Evolutionary conservation across 495 filamentous ascomycete genomes (phyloP).

Genomic region (Penicillium canariense): DNA sequence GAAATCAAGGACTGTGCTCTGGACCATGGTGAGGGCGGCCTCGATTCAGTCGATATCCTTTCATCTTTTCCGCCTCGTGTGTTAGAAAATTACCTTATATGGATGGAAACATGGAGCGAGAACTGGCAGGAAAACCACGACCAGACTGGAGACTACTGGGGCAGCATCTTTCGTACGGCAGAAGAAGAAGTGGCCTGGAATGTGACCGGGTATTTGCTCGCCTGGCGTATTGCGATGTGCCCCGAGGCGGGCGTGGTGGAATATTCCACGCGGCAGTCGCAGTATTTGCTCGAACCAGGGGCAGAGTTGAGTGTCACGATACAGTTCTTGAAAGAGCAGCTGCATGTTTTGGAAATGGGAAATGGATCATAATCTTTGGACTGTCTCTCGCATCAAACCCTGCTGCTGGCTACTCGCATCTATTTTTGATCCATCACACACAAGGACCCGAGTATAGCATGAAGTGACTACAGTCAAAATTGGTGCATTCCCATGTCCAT

Average conservation of each 20-base stretch:
- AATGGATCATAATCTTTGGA: neutral
- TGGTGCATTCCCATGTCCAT: no score
- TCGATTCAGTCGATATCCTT: conserved; percentile 11
- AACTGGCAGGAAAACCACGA: conserved; percentile 16
- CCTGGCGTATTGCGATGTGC: conserved; percentile 23
- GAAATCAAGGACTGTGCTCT: conserved; percentile 12
- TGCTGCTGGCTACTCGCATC: no score
- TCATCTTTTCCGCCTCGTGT: conserved; percentile 12
- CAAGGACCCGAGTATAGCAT: no score
- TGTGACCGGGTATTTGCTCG: conserved; percentile 24
- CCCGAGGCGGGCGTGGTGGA: conserved; percentile 19
- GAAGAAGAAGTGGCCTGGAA: conserved; percentile 23
- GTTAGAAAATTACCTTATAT: conserved; percentile 15
- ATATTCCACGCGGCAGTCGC: conserved; percentile 5
- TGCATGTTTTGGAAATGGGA: conserved; percentile 4
- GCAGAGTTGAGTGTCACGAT: conserved; percentile 11
- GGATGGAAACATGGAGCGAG: conserved; percentile 19
- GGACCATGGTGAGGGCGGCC: neutral
- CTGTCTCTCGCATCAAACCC: neutral
- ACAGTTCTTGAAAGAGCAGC: conserved; percentile 16
- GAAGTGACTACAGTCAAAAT: no score
- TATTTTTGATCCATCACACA: no score
- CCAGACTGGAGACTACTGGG: conserved; percentile 3
- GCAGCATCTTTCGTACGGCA: conserved; percentile 5
- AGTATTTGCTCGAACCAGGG: conserved; percentile 13